These are phyloP conservation scores for Trichophyton mentagrophytes DNA, from an alignment of 2,329 filamentous ascomycete genomes.

Conservation along the genomic window DNA sequence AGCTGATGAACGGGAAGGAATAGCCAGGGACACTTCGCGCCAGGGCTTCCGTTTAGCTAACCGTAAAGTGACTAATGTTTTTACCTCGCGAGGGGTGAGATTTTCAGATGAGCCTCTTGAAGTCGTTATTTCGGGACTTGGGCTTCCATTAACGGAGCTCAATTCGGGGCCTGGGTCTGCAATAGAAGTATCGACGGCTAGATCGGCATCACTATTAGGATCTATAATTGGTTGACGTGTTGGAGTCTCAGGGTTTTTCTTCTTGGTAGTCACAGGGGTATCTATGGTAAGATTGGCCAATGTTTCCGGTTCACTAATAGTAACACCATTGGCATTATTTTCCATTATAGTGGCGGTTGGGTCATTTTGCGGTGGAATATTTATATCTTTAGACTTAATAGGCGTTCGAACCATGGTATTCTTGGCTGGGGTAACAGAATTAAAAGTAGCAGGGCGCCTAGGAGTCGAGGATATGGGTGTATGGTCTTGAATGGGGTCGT, in stretches of 20 bases:
- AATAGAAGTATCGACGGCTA: not conserved
- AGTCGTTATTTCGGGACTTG: not conserved
- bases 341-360: not conserved
- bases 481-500: constrained; percentile 30
- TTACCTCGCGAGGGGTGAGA: constrained; percentile 9
- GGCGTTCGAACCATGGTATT: not conserved
- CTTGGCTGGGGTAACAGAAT: not conserved
- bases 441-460: not conserved
- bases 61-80: constrained; percentile 7
- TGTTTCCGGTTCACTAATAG: not conserved
- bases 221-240: not conserved
- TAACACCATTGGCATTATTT: not conserved
- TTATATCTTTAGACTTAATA: too few relatives aligned
- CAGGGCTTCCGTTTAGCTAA: constrained; percentile 9
- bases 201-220: not conserved
- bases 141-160: not conserved
- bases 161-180: not conserved
- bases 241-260: not conserved
- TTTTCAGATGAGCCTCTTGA: not conserved
- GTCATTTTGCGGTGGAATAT: not conserved
- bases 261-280: not conserved
- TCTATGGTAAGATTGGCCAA: not conserved
- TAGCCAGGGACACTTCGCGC: constrained; percentile 7
- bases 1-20: constrained; percentile 6
- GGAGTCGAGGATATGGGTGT: not conserved